Evolutionary conservation across 495 filamentous ascomycete genomes (phyloP), one percentile per base, ranked within the genome.

Genomic region (Parachaetomium inaequale): DNA sequence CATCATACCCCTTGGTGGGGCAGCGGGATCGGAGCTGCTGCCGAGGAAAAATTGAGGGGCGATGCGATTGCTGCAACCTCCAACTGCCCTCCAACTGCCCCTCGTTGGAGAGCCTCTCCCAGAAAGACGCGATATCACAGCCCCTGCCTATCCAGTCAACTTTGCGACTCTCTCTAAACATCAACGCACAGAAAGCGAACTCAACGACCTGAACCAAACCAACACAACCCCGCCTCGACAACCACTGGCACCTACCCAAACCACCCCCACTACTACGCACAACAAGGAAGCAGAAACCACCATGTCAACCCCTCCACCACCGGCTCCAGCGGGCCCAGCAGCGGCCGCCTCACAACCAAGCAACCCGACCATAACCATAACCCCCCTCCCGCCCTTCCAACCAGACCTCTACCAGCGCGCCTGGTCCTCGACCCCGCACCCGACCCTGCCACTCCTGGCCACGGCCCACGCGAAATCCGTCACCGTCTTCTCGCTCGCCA

Each of bases 371-470:
- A 32, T 28, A 32, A 53, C 29, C 46, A 58, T 72, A 54, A 53
- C 60, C 59, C 73, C 75, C 8, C 70, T 82, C 4, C 67, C 75
- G 54, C 76, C 83, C 36, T 82, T 91, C 75, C 76, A 78, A 34
- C 86, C 88, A 17, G 84, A 86, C 55, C 81, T 93, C n/a, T 86
- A 85, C 63, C 82, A 91, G 66, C 90, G 94, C 63, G 85, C 91
- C 57, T 98, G 94, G 94, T 82, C 85, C 43, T 87, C 90, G 45
- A 78, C 88, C 40, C 88, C 92, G 0, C 95, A 98, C 76, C 93
- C 93, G 1, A 86, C 84, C 26, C 86, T 93, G 29, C 94, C 94
- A 2, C 79, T 98, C 59, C 78, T 97, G 64, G 94, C 94, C 52
- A 96, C 93, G 60, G 85, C 89, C 73, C 92, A 90, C 79, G 84